Evolutionary conservation across 768 basidiomycete species (phyloP), one percentile per base, ranked within the genome.

Genomic region (Leccinum truebloodii): DNA sequence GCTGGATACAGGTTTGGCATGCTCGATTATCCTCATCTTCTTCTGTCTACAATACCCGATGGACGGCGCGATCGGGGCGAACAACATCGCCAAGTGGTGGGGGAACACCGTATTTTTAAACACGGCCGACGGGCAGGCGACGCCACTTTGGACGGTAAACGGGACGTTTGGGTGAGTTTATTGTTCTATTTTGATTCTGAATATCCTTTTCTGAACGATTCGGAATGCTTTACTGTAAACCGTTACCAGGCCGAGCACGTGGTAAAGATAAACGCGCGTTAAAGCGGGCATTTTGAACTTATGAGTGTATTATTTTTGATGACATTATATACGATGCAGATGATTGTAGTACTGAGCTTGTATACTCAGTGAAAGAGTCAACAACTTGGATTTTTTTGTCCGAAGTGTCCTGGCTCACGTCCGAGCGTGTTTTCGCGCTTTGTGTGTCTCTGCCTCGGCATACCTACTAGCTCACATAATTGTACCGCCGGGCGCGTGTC

Each of bases 1-100:
- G 1, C 74, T 90, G 57, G 89, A 90, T 64, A 81, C 88, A 3
- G 89, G 89, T 32, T 80, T 88, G 20, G 87, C 89, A 0, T 70
- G 88, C 41, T 78, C 82, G 12, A 78, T 81, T 2, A 75, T 89
- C 37, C 28, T 84, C 35, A 78, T 87, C 55, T 87, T 84, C 76
- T 86, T 87, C 70, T 75, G 76, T 57, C 77, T 89, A 24, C 83
- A 90, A 75, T 89, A 80, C 65, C 89, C 88, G 4, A 60, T 62
- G 54, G 82, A 87, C 59, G 88, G 88, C 4, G 69, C 70, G 4
- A 87, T 90, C 61, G 88, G 86, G 6, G n/a, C 65, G 12, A 74
- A 79, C 57, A 85, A 60, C n/a, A 68, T 90, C 50, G 80, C 79
- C 53, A 64, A 61, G 1, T 91, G 89, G 89, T 90, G 88, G 88